Percentiles rank a stretch among this genome's conserved stretches.
phyloP scores from a whole-genome alignment of 169 alveolate genomes.

The Eimeria necatrix region DNA sequence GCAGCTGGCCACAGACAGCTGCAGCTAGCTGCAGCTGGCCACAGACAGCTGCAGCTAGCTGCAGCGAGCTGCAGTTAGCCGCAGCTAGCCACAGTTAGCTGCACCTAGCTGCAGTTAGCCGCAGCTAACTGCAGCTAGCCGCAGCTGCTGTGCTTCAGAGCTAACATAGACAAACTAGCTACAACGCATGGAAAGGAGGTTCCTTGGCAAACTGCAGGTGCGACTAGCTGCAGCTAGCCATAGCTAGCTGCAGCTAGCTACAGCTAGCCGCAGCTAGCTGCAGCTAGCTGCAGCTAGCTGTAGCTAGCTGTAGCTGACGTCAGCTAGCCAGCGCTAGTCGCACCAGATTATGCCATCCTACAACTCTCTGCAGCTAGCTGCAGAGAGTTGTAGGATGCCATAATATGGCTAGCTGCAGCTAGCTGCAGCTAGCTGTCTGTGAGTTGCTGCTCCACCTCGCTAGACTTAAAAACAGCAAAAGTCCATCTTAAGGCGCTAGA shows the following conservation, averaged over 20 bases:
- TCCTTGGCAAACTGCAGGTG: no score
- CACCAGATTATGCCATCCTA: background rate
- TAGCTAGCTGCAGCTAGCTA: background rate
- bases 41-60: no score
- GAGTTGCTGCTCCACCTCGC: background rate
- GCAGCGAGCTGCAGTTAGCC: no score
- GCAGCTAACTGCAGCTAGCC: no score
- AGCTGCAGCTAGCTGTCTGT: background rate
- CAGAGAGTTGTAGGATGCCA: background rate
- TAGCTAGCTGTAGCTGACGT: background rate
- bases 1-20: no score
- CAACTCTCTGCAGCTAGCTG: background rate
- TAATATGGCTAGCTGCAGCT: background rate
- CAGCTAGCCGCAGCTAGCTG: background rate
- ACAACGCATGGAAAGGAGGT: no score
- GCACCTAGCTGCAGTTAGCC: no score
- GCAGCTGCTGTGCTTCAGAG: no score
- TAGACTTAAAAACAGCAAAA: background rate
- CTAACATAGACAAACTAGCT: no score
- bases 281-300: background rate
- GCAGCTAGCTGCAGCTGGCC: no score
- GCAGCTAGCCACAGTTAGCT: no score
- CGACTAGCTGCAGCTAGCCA: no score
- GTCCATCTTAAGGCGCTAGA: background rate
- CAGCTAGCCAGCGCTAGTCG: background rate